These are phyloP conservation scores for Colletotrichum sp. DNA, from an alignment of 2,329 filamentous ascomycete species.

Conservation along the genomic window DNA sequence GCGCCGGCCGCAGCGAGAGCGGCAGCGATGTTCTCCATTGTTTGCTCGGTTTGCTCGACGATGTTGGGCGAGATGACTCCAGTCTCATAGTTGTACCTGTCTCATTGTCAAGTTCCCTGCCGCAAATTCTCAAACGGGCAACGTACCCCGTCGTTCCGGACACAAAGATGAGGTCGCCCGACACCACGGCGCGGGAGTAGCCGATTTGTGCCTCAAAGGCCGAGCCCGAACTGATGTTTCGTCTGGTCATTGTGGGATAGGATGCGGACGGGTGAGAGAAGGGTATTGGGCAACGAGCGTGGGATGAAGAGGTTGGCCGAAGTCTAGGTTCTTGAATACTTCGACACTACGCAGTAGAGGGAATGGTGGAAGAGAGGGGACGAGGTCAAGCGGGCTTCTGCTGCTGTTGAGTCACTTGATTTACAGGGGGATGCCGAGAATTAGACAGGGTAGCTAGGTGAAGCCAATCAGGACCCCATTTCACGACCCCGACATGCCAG, in stretches of 20 bases:
- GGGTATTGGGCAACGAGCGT: background rate
- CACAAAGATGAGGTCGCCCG: constrained; percentile 56
- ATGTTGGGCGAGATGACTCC: constrained; percentile 49
- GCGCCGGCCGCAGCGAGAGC: constrained; percentile 50
- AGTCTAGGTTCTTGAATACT: background rate
- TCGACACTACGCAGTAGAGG: background rate
- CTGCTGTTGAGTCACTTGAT: background rate
- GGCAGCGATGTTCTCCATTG: constrained; percentile 49
- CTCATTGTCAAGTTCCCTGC: background rate
- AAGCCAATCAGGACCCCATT: background rate
- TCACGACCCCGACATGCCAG: background rate
- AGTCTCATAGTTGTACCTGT: constrained; percentile 56
- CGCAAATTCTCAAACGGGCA: background rate
- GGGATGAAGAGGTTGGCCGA: too few relatives aligned
- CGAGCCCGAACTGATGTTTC: constrained; percentile 54
- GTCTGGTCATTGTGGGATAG: constrained; percentile 34
- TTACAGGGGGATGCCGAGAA: background rate
- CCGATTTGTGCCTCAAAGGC: constrained; percentile 57
- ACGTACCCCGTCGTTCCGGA: constrained; percentile 59
- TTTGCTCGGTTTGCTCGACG: constrained; percentile 54
- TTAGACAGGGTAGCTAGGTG: background rate
- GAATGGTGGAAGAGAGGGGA: background rate
- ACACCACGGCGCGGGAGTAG: constrained; percentile 58
- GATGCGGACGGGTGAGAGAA: background rate
- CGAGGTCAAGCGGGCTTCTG: background rate